Conservation (phyloP, 352 stramenopile species). For the Pseudoperonospora humuli region DNA sequence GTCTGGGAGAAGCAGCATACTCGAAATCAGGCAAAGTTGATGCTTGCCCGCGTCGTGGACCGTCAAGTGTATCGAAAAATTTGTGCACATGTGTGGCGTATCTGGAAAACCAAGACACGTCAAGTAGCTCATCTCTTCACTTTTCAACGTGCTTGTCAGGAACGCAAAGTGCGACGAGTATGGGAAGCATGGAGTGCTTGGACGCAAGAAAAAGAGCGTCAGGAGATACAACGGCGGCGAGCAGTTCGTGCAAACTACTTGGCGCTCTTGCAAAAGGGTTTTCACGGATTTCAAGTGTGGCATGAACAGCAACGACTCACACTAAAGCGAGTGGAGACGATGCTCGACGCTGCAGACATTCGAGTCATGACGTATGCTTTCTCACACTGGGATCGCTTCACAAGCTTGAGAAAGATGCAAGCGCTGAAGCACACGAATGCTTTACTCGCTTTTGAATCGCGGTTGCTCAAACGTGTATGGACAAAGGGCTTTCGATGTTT, state of each 20-base stretch:
- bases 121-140: conserved; percentile 10
- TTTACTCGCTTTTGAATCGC: conserved; percentile 6
- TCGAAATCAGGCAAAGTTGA: conserved; percentile 1
- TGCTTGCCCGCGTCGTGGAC: conserved; percentile 14
- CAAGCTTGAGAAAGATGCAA: conserved; percentile 12
- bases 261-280: conserved; percentile 12
- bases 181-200: conserved; percentile 19
- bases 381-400: conserved; percentile 17
- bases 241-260: conserved; percentile 27
- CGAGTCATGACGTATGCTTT: conserved; percentile 8
- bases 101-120: conserved; percentile 9
- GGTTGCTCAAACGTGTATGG: conserved; percentile 21
- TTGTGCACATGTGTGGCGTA: conserved; percentile 13
- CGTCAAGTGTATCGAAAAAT: conserved; percentile 20
- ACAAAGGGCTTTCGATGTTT: conserved; percentile 13
- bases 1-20: conserved; percentile 9
- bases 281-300: conserved; percentile 12
- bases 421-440: conserved; percentile 13
- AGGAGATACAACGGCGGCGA: conserved; percentile 18
- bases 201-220: conserved; percentile 9
- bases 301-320: conserved; percentile 1
- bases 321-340: conserved; percentile 9
- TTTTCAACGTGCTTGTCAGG: conserved; percentile 7
- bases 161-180: conserved; percentile 8
- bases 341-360: conserved; percentile 11